Base-by-base conservation (phyloP, 176 grass and related monocot species). In the Juncus inflexus region DNA sequence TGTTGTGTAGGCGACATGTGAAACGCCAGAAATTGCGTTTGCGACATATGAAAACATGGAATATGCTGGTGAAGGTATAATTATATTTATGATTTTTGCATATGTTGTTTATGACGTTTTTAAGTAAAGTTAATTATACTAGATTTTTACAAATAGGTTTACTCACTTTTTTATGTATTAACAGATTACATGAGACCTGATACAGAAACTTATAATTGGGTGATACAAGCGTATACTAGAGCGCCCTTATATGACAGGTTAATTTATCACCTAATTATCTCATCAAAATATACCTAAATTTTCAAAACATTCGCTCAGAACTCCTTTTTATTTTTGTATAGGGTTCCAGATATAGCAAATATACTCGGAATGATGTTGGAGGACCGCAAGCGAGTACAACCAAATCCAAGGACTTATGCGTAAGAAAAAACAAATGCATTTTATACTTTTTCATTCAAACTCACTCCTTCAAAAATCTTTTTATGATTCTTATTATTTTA, bases 11-110 rank as follows among this genome's bases (percentile, higher is more conserved):
- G 92, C 92, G 76, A 91, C 85, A 47, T 96, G 92, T 77, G 84
- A 81, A 79, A 96, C 87, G 38, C 92, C 92, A 63, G 92, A 96
- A 91, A 62, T 96, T 35, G 87, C 92, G 64, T 85, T 91, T 81
- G 65, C 82, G 67, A 96, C 92, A 83, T 96, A 83, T 75, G 92
- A 96, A 77, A 96, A 96, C 53, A 96, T 96, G 92, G 92, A 88
- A 81, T 96, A 96, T 79, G 84, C 87, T 55, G 92, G 92, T 75
- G 87, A 89, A 86, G 87, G 92, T 96, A 87, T 64, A 59, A 4
- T 19, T 3, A 47, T 55, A 16, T 42, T 36, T 80, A 65, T 67
- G 37, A 6, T 52, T 36, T 55, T 35, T 74, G 54, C 35, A 72
- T 15, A 73, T 65, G 13, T 40, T 76, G 79, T 72, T 58, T 41